These are phyloP conservation scores for Aphanomyces euteiches DNA, from an alignment of 352 stramenopile genomes.

Conservation along the genomic window DNA sequence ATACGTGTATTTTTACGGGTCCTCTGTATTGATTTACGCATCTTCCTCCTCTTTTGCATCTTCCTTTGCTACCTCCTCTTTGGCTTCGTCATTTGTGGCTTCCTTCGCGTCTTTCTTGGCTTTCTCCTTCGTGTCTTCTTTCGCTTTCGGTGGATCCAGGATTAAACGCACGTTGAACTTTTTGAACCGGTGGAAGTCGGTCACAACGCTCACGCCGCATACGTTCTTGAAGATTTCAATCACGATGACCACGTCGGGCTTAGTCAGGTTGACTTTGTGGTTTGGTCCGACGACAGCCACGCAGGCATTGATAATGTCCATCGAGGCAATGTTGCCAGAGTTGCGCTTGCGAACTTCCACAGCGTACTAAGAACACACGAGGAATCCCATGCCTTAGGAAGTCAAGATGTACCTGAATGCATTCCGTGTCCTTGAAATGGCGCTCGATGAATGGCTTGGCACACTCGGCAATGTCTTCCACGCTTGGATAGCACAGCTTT, in stretches of 20 bases:
- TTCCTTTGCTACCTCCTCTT: no score
- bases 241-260: conserved; percentile 55
- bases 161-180: conserved; percentile 78
- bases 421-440: conserved; percentile 38
- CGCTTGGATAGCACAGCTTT: conserved; percentile 56
- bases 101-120: conserved; percentile 33
- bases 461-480: conserved; percentile 56
- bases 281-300: conserved; percentile 49
- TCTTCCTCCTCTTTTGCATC: no score
- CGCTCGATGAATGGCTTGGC: conserved; percentile 52
- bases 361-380: conserved; percentile 35
- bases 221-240: conserved; percentile 76
- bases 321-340: conserved; percentile 63
- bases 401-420: conserved; percentile 35
- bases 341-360: conserved; percentile 80
- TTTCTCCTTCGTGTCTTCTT: conserved; percentile 18
- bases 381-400: conserved; percentile 12
- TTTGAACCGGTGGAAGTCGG: conserved; percentile 65
- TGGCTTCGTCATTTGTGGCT: conserved; percentile 8
- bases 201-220: conserved; percentile 67
- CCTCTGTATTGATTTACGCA: no score
- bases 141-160: conserved; percentile 46
- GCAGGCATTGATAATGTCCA: conserved; percentile 68
- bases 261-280: conserved; percentile 76
- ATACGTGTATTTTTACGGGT: no score